phyloP scores from a whole-genome alignment of 2,329 filamentous ascomycete genomes.

The Byssoonygena ceratinophila region DNA sequence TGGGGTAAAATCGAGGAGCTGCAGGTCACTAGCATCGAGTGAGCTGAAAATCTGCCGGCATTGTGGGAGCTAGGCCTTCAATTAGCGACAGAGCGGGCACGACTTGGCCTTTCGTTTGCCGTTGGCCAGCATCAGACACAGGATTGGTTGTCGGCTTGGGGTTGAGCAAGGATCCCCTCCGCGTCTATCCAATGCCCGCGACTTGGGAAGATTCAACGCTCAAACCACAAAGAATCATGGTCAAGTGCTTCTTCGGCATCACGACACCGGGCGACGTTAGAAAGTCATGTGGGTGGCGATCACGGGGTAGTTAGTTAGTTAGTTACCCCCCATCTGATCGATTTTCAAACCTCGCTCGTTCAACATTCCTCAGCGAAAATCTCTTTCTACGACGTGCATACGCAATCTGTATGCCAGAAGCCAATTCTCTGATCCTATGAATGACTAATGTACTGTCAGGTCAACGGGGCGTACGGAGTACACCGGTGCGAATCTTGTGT shows the following conservation, averaged over 20 bases:
- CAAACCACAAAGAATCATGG: background rate
- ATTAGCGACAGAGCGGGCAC: constrained; percentile 3
- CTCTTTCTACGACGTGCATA: too few relatives aligned
- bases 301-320: background rate
- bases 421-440: too few relatives aligned
- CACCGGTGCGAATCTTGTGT: too few relatives aligned
- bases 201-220: background rate
- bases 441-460: too few relatives aligned
- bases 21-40: constrained; percentile 3
- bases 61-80: background rate
- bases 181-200: background rate
- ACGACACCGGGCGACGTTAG: background rate
- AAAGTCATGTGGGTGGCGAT: constrained; percentile 11
- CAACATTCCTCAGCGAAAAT: background rate
- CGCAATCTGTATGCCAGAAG: too few relatives aligned
- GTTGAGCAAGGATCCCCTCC: constrained; percentile 3
- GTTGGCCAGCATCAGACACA: background rate
- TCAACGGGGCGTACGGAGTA: too few relatives aligned
- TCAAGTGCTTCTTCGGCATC: background rate
- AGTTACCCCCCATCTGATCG: background rate
- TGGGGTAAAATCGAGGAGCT: background rate
- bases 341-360: background rate
- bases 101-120: background rate
- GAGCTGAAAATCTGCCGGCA: constrained; percentile 8
- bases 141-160: background rate